Conservation (phyloP, 495 filamentous ascomycete genomes). For the Penicillium malachiteum region DNA sequence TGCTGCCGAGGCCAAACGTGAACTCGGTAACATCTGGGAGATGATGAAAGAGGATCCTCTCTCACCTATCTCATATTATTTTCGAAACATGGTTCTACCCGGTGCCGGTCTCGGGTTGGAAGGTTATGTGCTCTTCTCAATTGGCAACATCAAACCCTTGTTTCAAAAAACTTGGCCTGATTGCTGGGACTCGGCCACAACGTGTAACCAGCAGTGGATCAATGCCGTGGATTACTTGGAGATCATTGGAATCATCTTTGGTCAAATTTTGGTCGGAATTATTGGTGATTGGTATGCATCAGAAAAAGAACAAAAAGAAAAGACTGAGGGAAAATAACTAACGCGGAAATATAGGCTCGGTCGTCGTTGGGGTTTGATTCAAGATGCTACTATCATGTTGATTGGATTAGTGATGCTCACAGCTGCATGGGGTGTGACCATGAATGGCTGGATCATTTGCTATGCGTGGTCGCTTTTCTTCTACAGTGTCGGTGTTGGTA, state of each 20-base stretch:
- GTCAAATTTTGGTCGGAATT: constrained; percentile 74
- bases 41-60: constrained; percentile 83
- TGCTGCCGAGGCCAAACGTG: constrained; percentile 59
- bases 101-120: constrained; percentile 86
- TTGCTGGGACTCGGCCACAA: constrained; percentile 67
- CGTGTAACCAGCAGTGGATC: constrained; percentile 73
- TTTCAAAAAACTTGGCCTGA: constrained; percentile 64
- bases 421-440: constrained; percentile 76
- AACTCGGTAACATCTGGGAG: constrained; percentile 62
- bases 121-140: constrained; percentile 92
- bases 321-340: not conserved
- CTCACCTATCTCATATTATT: constrained; percentile 76
- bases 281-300: constrained; percentile 52
- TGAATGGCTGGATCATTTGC: constrained; percentile 90
- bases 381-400: constrained; percentile 92
- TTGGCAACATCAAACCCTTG: constrained; percentile 80
- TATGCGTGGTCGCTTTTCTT: constrained; percentile 89
- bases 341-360: constrained; percentile 56
- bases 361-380: constrained; percentile 87
- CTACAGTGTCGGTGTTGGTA: constrained; percentile 84
- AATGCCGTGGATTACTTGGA: constrained; percentile 81
- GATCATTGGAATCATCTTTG: constrained; percentile 83
- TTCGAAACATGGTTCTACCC: constrained; percentile 82
- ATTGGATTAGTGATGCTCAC: constrained; percentile 83
- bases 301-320: not conserved